Evolutionary conservation across 2,329 filamentous ascomycete genomes (phyloP).

Genomic region (Hypoxylon sp.): DNA sequence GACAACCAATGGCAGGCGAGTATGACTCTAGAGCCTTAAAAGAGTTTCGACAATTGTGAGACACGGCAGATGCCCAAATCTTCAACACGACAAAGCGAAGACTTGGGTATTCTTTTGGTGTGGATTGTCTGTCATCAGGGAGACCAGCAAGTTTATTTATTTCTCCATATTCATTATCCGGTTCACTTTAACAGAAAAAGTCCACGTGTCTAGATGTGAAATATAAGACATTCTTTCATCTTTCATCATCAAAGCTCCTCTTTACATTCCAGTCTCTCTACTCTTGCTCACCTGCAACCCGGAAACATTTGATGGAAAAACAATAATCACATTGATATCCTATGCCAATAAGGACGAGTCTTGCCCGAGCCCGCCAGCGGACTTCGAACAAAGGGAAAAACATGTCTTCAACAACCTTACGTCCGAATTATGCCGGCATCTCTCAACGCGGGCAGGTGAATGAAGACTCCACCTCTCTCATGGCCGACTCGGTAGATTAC

Average conservation of each 20-base stretch:
- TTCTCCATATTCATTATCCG: background rate
- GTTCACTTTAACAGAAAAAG: no score
- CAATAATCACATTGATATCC: constrained; percentile 15
- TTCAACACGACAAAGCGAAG: constrained; percentile 25
- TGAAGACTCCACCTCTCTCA: constrained; percentile 29
- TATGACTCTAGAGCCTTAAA: constrained; percentile 16
- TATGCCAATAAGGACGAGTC: constrained; percentile 47
- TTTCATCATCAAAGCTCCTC: no score
- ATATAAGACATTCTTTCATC: no score
- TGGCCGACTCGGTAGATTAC: constrained; percentile 23
- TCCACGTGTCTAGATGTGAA: no score
- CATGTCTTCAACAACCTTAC: constrained; percentile 24
- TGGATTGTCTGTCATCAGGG: constrained; percentile 1
- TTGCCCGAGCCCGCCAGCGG: constrained; percentile 45
- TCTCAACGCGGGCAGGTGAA: constrained; percentile 21
- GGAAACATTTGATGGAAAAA: constrained; percentile 31
- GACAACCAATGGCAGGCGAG: constrained; percentile 19
- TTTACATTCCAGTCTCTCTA: constrained; percentile 13
- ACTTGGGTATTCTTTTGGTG: background rate
- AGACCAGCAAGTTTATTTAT: constrained; percentile 11
- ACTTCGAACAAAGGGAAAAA: constrained; percentile 33
- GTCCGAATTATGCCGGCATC: constrained; percentile 3
- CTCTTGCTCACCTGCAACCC: constrained; percentile 16
- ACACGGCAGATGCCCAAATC: constrained; percentile 28
- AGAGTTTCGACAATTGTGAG: constrained; percentile 23